Base-by-base conservation (phyloP, 805 yeast species). In the Ogataea wickerhamii region DNA sequence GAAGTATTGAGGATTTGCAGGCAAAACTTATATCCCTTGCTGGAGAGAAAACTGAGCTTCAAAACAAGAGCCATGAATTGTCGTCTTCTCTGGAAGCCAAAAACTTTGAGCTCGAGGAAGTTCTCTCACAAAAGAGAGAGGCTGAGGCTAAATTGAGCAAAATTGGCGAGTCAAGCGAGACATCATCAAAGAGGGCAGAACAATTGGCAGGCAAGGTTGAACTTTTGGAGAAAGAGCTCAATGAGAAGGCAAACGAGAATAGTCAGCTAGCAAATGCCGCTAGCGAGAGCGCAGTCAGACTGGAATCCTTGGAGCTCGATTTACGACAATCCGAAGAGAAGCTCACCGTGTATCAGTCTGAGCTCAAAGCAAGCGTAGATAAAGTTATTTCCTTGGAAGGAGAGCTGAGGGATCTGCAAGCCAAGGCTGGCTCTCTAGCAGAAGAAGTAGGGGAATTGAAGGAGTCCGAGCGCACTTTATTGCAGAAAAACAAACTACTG, bases 1-100 rank as follows among this genome's bases (percentile, higher is more conserved):
- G 25, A 14, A 18, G 39, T 16, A 30, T 40, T 37, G 31, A 44
- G 22, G 32, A 48, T n/a, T 32, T 46, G 35, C 45, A 29, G 8
- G 11, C 25, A 28, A 52, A 53, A 19, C 36, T 55, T 7, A 55
- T 52, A 29, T 26, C 46, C 8, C 38, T 61, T 39, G 56, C 54
- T 16, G 54, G 55, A 39, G 41, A 57, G 48, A 46, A 44, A 20
- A 23, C 33, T 11, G 19, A 35, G 6, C 34, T 51, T 8, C 19
- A 37, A 41, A 14, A 43, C 57, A 34, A 54, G 44, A 44, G 55
- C 37, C 24, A 58, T 46, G 46, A 47, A 47, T 31, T 48, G 28
- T 20, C 34, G 14, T 31, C 47, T 3, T 19, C 36, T 2, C 38
- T 47, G 14, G 56, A 51, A 21, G 41, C 48, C 35, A 60, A 58